Base-by-base conservation (phyloP, 305 asterid genomes). In the Solanum chacoense region DNA sequence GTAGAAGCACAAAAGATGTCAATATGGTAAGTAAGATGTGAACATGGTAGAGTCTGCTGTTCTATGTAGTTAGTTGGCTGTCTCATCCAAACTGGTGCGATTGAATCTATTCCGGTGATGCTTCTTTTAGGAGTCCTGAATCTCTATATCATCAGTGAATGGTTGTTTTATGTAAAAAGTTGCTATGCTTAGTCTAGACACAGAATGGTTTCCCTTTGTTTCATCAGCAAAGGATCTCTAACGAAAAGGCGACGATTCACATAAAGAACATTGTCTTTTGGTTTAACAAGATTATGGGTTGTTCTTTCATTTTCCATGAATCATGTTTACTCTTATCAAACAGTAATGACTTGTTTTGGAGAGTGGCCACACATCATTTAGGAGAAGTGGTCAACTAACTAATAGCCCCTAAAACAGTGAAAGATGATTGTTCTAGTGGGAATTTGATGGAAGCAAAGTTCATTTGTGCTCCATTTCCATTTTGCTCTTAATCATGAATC, bases 161-260 rank as follows among this genome's bases (percentile, higher is more conserved):
- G 89, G 78, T 85, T 89, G 87, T 85, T 11, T 89, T 87, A 24
- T 92, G 94, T 92, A 91, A 91, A 91, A 55, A 42, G 29, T 89
- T 88, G 84, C 87, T 85, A 88, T 89, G 91, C 32, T 63, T 75
- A 45, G 37, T 90, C 90, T 90, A 87, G 89, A 40, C 89, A 24
- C 87, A 77, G 55, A 59, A 40, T 88, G 90, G 88, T 36, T 92
- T 91, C 36, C 65, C 90, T 94, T 88, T 88, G 92, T 91, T 92
- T 89, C 85, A 92, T 90, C 91, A 88, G 93, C 94, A 88, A 93
- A 89, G 92, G 86, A 37, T 45, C 85, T 72, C 72, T 11, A 18
- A 55, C 8, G 42, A 83, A 83, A 83, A 83, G 22, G 14, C 37
- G 11, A 50, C 12, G 29, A 81, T 81, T 63, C 35, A 3, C 10